A percentile compares a stretch with the other conserved stretches of the same genome.
Conservation (phyloP, 2,329 filamentous ascomycete genomes). For the Lachnellula arida region DNA sequence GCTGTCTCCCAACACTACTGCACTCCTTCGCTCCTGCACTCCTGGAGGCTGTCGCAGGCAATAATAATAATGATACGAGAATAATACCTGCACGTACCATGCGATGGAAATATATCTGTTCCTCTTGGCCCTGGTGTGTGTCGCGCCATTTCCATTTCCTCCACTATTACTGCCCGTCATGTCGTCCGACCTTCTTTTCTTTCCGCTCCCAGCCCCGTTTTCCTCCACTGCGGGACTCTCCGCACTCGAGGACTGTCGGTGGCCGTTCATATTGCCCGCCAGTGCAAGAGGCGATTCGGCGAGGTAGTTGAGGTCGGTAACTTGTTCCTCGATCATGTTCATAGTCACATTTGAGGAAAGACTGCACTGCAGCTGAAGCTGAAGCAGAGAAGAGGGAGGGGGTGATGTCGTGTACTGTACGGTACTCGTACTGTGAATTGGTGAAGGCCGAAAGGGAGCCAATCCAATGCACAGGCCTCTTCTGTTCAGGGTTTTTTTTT, state of each 20-base stretch:
- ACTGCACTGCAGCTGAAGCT: too few relatives aligned
- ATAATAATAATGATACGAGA: too few relatives aligned
- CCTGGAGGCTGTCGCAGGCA: too few relatives aligned
- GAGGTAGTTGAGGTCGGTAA: constrained; percentile 30
- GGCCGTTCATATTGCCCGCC: constrained; percentile 23
- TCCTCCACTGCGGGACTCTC: constrained; percentile 31
- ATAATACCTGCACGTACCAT: constrained; percentile 27
- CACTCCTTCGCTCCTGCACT: background rate
- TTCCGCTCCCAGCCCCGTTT: constrained; percentile 25
- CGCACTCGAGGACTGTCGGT: constrained; percentile 25
- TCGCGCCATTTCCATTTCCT: constrained; percentile 13
- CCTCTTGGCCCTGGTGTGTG: constrained; percentile 32
- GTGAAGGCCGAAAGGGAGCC: too few relatives aligned
- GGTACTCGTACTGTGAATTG: background rate
- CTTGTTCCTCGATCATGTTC: constrained; percentile 32
- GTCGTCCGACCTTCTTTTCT: constrained; percentile 30
- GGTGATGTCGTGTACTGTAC: background rate
- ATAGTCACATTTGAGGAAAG: constrained; percentile 25
- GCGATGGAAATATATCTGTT: constrained; percentile 35
- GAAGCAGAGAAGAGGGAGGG: background rate
- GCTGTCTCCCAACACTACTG: background rate
- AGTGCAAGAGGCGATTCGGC: constrained; percentile 28
- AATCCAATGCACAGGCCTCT: too few relatives aligned
- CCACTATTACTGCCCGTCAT: constrained; percentile 5
- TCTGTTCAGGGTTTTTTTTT: too few relatives aligned